phyloP scores from a whole-genome alignment of 2,329 filamentous ascomycete genomes.

The Scedosporium boydii region DNA sequence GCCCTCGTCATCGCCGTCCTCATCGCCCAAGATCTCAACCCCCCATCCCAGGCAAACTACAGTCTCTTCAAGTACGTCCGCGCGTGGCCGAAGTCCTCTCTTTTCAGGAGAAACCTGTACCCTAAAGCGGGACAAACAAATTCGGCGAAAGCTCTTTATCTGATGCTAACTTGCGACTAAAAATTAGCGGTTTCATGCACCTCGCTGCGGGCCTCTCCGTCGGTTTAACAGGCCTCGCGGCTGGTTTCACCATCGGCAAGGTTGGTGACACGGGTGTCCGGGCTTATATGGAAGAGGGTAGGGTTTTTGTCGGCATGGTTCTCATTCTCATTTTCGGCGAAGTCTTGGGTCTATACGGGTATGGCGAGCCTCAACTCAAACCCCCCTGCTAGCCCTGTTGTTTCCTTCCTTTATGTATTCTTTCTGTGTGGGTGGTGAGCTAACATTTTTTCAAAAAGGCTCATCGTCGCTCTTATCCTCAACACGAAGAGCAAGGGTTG shows the following conservation, averaged over 20 bases:
- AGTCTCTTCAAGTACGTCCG: conserved; percentile 65
- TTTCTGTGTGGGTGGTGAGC: not conserved
- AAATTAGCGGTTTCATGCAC: conserved; percentile 75
- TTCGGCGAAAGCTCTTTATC: not conserved
- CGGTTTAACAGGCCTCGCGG: conserved; percentile 83
- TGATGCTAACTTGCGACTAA: not conserved
- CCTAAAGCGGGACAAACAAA: no score
- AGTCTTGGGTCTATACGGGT: conserved; percentile 95
- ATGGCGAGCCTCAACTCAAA: conserved; percentile 23
- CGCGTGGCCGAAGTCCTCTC: not conserved
- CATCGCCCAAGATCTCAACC: conserved; percentile 80
- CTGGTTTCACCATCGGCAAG: conserved; percentile 91
- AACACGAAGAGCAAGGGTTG: conserved; percentile 73
- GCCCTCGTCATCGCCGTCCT: conserved; percentile 93
- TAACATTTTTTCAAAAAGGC: conserved; percentile 33
- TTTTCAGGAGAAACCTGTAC: no score
- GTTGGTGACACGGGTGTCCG: conserved; percentile 92
- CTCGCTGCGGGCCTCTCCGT: conserved; percentile 84
- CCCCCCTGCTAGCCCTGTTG: no score
- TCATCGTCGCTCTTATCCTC: conserved; percentile 88
- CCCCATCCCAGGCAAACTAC: conserved; percentile 58
- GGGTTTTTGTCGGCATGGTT: conserved; percentile 98
- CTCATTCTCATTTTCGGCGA: conserved; percentile 97
- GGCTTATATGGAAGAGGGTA: conserved; percentile 90
- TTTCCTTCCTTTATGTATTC: not conserved